Evolutionary conservation across 2,329 filamentous ascomycete species (phyloP).

Genomic region (Geoglossum cookeanum): DNA sequence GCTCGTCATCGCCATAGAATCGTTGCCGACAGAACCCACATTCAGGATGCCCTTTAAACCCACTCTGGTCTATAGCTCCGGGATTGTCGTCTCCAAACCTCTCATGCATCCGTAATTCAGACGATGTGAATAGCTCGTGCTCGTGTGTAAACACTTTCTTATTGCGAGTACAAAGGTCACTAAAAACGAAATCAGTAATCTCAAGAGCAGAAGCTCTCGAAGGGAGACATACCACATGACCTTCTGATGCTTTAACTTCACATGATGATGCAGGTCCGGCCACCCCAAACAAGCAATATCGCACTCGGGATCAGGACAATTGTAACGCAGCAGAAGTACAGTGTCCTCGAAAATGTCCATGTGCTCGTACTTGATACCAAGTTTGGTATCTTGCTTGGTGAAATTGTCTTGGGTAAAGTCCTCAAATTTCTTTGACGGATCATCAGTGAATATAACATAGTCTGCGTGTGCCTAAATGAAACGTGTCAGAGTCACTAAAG

Average conservation of each 20-base stretch:
- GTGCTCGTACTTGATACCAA: constrained; percentile 82
- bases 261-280: constrained; percentile 65
- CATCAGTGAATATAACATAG: constrained; percentile 84
- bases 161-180: constrained; percentile 76
- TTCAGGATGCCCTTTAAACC: constrained; percentile 87
- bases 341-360: constrained; percentile 84
- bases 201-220: neutral
- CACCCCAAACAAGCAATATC: constrained; percentile 70
- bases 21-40: constrained; percentile 82
- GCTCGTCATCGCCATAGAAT: constrained; percentile 91
- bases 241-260: constrained; percentile 63
- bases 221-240: constrained; percentile 47
- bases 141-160: constrained; percentile 99
- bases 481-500: neutral
- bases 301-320: constrained; percentile 72
- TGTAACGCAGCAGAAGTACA: constrained; percentile 71
- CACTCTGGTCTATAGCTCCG: constrained; percentile 77
- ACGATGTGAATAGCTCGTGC: constrained; percentile 72
- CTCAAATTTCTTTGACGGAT: constrained; percentile 61
- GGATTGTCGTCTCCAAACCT: constrained; percentile 78
- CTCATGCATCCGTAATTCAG: constrained; percentile 74
- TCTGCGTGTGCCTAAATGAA: constrained; percentile 23
- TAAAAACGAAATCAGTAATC: constrained; percentile 11
- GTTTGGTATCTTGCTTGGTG: constrained; percentile 58
- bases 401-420: constrained; percentile 63